Evolutionary conservation across 2,329 filamentous ascomycete genomes (phyloP).

Genomic region (Aureobasidium melanogenum): DNA sequence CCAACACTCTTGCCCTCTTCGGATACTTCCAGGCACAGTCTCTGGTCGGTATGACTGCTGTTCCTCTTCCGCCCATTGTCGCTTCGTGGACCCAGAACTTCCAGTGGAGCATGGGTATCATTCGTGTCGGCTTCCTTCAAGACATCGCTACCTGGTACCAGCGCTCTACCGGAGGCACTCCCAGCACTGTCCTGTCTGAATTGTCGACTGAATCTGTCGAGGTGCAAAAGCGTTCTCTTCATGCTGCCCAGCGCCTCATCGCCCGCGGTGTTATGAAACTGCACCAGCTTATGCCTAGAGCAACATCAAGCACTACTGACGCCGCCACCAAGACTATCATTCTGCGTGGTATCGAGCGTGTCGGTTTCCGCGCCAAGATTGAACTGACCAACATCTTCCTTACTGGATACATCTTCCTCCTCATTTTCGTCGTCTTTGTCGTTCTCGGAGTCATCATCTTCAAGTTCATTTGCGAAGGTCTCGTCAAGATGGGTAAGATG

Average conservation of each 20-base stretch:
- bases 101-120: constrained; percentile 96
- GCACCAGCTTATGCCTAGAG: constrained; percentile 38
- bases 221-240: constrained; percentile 59
- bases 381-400: constrained; percentile 90
- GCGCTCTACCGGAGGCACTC: constrained; percentile 78
- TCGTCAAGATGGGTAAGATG: constrained; percentile 67
- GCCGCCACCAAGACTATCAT: constrained; percentile 33
- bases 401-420: constrained; percentile 83
- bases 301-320: constrained; percentile 17
- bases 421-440: constrained; percentile 70
- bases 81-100: constrained; percentile 95
- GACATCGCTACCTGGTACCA: constrained; percentile 91
- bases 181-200: constrained; percentile 67
- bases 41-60: constrained; percentile 75
- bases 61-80: constrained; percentile 78
- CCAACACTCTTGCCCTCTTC: constrained; percentile 89
- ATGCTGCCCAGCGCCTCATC: constrained; percentile 37
- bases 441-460: constrained; percentile 65
- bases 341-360: constrained; percentile 78
- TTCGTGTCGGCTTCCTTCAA: constrained; percentile 79
- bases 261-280: constrained; percentile 43
- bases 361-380: constrained; percentile 76
- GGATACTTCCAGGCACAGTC: constrained; percentile 92
- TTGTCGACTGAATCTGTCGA: constrained; percentile 71
- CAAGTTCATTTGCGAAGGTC: constrained; percentile 71